Conservation (phyloP, 176 grass and related monocot species). For the Typha latifolia region DNA sequence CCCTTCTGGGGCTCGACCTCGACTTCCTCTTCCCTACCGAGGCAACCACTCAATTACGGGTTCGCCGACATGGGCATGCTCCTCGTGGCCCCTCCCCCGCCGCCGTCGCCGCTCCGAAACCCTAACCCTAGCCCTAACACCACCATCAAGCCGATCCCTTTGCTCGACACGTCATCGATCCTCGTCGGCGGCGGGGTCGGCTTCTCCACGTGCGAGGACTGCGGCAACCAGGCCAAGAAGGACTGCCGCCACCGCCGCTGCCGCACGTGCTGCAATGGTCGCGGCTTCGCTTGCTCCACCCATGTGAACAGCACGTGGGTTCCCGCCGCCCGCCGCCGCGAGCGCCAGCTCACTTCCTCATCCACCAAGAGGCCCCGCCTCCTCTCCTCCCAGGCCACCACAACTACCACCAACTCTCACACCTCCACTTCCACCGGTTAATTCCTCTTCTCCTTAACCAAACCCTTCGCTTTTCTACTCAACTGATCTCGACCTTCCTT, state of each 20-base stretch:
- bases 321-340: conserved; percentile 50
- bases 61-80: conserved; percentile 46
- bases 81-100: conserved; percentile 56
- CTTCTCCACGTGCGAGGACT: conserved; percentile 50
- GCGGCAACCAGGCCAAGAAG: conserved; percentile 90
- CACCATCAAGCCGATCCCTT: conserved; percentile 35
- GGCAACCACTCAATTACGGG: conserved; percentile 49
- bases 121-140: conserved; percentile 29
- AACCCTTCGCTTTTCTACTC: conserved; percentile 37
- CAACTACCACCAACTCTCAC: background rate
- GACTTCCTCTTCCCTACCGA: no score
- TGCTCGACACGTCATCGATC: conserved; percentile 25
- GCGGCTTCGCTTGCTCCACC: conserved; percentile 61
- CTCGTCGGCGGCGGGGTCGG: conserved; percentile 11
- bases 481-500: conserved; percentile 36
- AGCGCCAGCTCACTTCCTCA: conserved; percentile 36
- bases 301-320: conserved; percentile 94
- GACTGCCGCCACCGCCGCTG: conserved; percentile 61
- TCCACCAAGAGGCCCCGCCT: conserved; percentile 55
- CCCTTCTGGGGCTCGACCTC: background rate
- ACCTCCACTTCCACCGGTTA: conserved; percentile 4
- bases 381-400: conserved; percentile 45
- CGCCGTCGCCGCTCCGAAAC: conserved; percentile 28
- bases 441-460: conserved; percentile 32
- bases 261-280: conserved; percentile 82